Conservation (phyloP, 1,284 basidiomycete genomes). For the Trichosporon faecale region DNA sequence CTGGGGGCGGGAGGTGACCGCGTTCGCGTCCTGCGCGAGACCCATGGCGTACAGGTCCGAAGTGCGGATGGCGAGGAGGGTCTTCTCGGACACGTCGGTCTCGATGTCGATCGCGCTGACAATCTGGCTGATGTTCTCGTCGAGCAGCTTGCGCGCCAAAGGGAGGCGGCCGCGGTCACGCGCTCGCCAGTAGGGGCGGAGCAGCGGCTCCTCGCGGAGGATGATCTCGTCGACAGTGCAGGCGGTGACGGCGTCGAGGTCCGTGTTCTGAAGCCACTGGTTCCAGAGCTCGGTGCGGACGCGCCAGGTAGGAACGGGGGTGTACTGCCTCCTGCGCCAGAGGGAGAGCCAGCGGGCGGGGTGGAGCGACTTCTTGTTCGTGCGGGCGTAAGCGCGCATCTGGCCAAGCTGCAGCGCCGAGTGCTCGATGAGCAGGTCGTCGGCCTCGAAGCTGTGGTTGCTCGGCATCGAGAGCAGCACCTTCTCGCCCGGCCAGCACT, state of each 20-base stretch:
- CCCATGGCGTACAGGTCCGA: conserved; percentile 23
- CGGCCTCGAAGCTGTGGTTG: conserved; percentile 15
- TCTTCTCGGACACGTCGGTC: conserved; percentile 17
- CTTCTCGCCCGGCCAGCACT: neutral
- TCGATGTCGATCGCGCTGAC: conserved; percentile 19
- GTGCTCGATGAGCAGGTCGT: conserved; percentile 16
- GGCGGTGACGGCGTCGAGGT: conserved; percentile 19
- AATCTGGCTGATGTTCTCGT: conserved; percentile 17
- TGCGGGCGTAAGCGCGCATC: conserved; percentile 11
- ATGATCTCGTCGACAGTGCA: conserved; percentile 20
- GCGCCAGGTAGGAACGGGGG: conserved; percentile 12
- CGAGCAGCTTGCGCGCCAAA: conserved; percentile 9
- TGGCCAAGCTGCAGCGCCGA: conserved; percentile 9
- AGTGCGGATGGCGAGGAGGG: conserved; percentile 17
- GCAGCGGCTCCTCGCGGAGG: conserved; percentile 18
- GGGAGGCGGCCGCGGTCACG: conserved; percentile 16
- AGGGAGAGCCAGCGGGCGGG: neutral
- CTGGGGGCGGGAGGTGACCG: conserved; percentile 16
- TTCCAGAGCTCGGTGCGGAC: conserved; percentile 20
- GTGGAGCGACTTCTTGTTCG: neutral
- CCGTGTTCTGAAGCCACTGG: conserved; percentile 14
- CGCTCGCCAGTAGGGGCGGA: conserved; percentile 16
- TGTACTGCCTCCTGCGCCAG: conserved; percentile 10
- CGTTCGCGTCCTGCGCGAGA: conserved; percentile 17
- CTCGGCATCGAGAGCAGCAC: conserved; percentile 7